Percentiles rank a stretch among this genome's conserved stretches.
Conservation (phyloP, 192 early-diverging fungal genomes). For the Anaeromyces robustus region DNA sequence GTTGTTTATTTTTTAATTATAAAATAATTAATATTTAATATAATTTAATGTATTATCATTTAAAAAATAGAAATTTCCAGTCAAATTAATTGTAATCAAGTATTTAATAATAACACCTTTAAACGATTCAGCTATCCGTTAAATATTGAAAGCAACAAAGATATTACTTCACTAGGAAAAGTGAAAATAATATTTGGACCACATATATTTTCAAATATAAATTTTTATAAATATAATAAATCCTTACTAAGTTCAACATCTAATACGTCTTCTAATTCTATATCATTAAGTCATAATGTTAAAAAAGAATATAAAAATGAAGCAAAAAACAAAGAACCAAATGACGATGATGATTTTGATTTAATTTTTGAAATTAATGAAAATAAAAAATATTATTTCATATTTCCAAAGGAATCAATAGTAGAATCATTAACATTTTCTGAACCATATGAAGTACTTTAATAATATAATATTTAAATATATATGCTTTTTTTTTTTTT, state of each 20-base stretch:
- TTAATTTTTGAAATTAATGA: not conserved
- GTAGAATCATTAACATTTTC: not conserved
- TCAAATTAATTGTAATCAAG: not conserved
- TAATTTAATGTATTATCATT: no score
- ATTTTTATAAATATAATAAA: not conserved
- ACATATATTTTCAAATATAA: not conserved
- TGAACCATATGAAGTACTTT: not conserved
- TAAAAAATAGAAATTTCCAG: not conserved
- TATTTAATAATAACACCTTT: not conserved
- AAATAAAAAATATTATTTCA: not conserved
- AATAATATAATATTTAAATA: no score
- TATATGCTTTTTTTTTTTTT: no score
- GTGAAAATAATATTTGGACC: not conserved
- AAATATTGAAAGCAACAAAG: not conserved
- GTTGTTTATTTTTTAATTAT: no score
- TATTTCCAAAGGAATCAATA: not conserved
- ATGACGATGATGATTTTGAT: not conserved
- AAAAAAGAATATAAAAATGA: not conserved
- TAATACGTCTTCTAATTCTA: not conserved
- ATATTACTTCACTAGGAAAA: not conserved
- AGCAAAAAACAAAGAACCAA: not conserved
- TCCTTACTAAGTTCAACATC: not conserved
- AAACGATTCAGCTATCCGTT: not conserved
- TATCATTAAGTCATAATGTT: not conserved
- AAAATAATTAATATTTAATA: no score